Conservation (phyloP, 768 basidiomycete species). For the Mrakia hoshinonis region DNA sequence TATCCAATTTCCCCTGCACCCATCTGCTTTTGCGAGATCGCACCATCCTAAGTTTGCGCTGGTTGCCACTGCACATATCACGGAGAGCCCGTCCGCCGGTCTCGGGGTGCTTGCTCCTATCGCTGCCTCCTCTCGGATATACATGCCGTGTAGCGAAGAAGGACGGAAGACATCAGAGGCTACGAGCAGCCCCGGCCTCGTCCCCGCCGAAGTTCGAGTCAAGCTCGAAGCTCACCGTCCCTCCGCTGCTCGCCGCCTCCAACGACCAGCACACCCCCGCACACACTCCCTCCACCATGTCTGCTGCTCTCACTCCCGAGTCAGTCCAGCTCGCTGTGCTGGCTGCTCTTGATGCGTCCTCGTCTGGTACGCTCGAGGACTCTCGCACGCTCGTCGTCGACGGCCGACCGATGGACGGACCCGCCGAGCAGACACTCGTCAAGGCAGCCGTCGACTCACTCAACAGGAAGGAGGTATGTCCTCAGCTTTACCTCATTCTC, state of each 20-base stretch:
- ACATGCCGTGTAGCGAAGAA: too few relatives aligned
- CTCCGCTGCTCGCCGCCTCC: not conserved
- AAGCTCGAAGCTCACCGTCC: too few relatives aligned
- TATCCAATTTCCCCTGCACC: too few relatives aligned
- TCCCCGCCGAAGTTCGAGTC: too few relatives aligned
- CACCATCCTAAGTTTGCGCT: too few relatives aligned
- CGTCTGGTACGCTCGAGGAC: constrained; percentile 50
- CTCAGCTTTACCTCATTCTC: not conserved
- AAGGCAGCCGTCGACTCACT: constrained; percentile 89
- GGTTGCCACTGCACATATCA: too few relatives aligned
- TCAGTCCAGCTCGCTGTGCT: constrained; percentile 70
- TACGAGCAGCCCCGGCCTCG: too few relatives aligned
- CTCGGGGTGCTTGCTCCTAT: too few relatives aligned
- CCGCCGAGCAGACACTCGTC: constrained; percentile 60
- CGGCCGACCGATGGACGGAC: constrained; percentile 51
- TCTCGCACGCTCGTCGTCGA: constrained; percentile 62
- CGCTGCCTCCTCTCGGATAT: too few relatives aligned
- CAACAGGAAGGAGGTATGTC: constrained; percentile 64
- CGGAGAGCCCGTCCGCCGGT: too few relatives aligned
- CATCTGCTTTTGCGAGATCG: too few relatives aligned
- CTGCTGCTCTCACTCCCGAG: constrained; percentile 43
- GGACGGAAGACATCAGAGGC: too few relatives aligned
- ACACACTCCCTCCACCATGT: not conserved
- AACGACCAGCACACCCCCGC: not conserved
- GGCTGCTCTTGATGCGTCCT: constrained; percentile 55